Base-by-base conservation (phyloP, 2,329 filamentous ascomycete genomes). In the Claviceps fusiformis region DNA sequence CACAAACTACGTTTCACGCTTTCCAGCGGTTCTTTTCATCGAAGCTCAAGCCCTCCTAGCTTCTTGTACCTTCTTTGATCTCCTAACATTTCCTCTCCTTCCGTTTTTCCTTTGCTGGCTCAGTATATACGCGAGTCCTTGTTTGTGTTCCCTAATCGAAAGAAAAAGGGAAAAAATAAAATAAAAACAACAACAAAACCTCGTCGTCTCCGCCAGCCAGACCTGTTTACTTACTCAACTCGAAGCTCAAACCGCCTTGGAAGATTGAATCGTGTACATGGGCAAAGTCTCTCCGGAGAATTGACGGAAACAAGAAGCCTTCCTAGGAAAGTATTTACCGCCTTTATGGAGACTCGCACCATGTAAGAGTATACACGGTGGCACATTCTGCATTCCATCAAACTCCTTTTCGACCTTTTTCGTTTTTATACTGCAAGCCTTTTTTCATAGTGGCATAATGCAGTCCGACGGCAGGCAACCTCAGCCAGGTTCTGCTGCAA, bases 401-500 rank as follows among this genome's bases (percentile, higher is more conserved):
- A 48, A 33, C 51, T 39, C 45, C 39, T 47, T 43, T 19, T 45
- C 50, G 45, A 57, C 31, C 15, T 39, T 48, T 48, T 27, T 47
- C 19, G 17, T 10, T 35, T n/a, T 47, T 15, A 39, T 24, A 44
- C 44, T n/a, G 31, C 41, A 48, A 10, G 43, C n/a, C 24, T 10
- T 50, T 50, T 27, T 27, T 52, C 47, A 56, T 55, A 51, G 52
- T 35, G 50, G 15, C 39, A 56, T 44, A 29, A 56, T 58, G 59
- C 54, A 52, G 37, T n/a, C 52, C 50, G 52, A 57, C 44, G 47
- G 48, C 39, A 52, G 54, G 52, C 35, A 58, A 17, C 35, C 54
- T 41, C 55, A 62, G 51, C 55, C 67, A 43, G 68, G 68, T 55
- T 61, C 62, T 17, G 61, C 64, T 44, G 63, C 69, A 37, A 60